Base-by-base conservation (phyloP, 169 alveolate species). In the Sarcocystis neurona region DNA sequence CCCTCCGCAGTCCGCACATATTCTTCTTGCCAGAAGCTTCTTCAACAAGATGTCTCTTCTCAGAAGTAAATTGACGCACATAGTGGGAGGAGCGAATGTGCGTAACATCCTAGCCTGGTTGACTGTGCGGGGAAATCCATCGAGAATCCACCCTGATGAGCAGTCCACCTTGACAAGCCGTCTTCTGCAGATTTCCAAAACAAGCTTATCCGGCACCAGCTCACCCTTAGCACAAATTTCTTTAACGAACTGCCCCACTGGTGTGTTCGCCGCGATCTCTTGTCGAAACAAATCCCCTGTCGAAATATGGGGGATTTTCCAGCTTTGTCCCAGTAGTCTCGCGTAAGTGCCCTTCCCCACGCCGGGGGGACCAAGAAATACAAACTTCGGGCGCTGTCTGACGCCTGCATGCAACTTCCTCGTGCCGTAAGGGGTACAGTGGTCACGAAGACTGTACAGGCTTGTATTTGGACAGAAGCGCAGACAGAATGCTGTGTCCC, bases 51-150 rank as follows among this genome's bases (percentile, higher is more conserved):
- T 41, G 6, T 74, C 15, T 8, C 41, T 77, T 8, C 91, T 91
- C 60, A 90, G 79, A 34, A 8, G 34, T 32, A 90, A n/a, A 79
- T 90, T 75, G 60, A 90, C 90, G 66, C 93, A 90, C 47, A 85
- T 46, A 30, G 85, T 47, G 20, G 93, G 93, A 10, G 48, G 50
- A 1, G 87, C 90, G 39, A 85, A 53, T 50, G 32, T 48, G 47
- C 56, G 77, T 32, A 90, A 89, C 72, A n/a, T 50, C 74, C 43
- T 68, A 23, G 93, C 94, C 79, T 93, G 95, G 41, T 32, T 86
- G n/a, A 80, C 43, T 12, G 91, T 90, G 46, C 95, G 39, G 20
- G 95, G 95, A n/a, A 93, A 93, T 15, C 95, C 95, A 53, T 93
- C 95, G 20, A 93, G 91, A 23, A 93, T 89, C 86, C 91, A 91